Evolutionary conservation across 106 monocot species (phyloP), one percentile per base, ranked within the genome.

Genomic region (Dendrobium nobile): DNA sequence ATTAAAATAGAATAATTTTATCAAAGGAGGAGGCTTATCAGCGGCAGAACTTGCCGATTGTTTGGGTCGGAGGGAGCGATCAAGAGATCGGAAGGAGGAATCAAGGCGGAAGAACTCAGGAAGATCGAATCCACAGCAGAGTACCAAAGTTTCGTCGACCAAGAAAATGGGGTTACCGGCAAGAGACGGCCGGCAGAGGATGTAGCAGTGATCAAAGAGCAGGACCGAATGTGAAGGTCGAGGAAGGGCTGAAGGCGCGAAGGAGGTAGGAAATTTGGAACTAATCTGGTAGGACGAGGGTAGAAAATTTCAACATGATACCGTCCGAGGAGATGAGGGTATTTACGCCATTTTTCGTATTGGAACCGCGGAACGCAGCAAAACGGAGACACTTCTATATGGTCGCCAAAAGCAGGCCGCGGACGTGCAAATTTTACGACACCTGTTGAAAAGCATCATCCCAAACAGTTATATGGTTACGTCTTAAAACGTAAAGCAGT

Each of bases 121-220:
- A 64, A 96, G 83, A 72, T 96, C 92, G 54, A 87, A 41, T 51
- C 85, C 96, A 80, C 87, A 91, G 78, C 88, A 82, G 83, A 87
- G 72, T 41, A 96, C 81, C 42, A 80, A 73, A 70, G 77, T 51
- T 22, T 92, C 93, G 81, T 92, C 87, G 59, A 96, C 84, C 31
- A 1, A 31, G 88, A 96, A 96, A 40, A 96, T 80, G 48, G 96
- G 93, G 80, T 96, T 96, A 3, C 92, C 96, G 67, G 93, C 96
- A 54, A 96, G 88, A 73, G 82, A 86, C 45, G 93, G 92, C 28
- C 81, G 83, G 75, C 85, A 87, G 58, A 92, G 92, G 68, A 93
- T 27, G 84, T 92, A 96, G 86, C 93, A 93, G 41, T 92, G 91
- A 44, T 90, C 88, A 86, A 93, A 93, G 31, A 96, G 86, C 9